These are phyloP conservation scores for Solanum arcanum DNA, from an alignment of 257 asterid genomes.

Conservation along the genomic window DNA sequence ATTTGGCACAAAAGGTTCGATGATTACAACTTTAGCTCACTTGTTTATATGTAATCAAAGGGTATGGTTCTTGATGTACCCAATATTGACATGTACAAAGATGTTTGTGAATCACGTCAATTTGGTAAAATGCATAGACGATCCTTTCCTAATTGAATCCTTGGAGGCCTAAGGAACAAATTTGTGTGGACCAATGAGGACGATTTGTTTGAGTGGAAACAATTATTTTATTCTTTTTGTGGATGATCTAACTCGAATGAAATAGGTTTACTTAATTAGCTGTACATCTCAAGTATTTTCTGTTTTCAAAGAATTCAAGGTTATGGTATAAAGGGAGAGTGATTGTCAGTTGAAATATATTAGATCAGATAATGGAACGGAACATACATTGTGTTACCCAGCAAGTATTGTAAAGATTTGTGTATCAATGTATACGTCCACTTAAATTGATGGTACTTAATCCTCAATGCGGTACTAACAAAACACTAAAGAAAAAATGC, in stretches of 20 bases:
- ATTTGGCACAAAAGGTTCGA: neutral
- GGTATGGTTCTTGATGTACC: neutral
- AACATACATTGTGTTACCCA: no score
- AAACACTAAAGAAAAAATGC: no score
- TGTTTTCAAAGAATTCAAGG: no score
- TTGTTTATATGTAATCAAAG: neutral
- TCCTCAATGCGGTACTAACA: no score
- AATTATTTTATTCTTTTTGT: neutral
- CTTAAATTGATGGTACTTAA: no score
- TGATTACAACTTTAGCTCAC: neutral
- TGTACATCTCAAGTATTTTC: no score
- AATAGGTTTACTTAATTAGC: no score
- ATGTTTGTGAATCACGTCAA: neutral
- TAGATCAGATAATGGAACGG: no score
- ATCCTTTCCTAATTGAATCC: neutral
- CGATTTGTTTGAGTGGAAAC: neutral
- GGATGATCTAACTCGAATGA: neutral
- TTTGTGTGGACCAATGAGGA: neutral
- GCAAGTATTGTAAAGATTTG: no score
- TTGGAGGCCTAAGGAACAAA: neutral
- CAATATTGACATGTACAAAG: neutral
- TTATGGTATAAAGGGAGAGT: no score
- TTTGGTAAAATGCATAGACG: neutral
- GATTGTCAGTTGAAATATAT: no score
- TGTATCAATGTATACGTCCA: no score